Conservation (phyloP, 495 filamentous ascomycete species). For the Chlorociboria aeruginascens region DNA sequence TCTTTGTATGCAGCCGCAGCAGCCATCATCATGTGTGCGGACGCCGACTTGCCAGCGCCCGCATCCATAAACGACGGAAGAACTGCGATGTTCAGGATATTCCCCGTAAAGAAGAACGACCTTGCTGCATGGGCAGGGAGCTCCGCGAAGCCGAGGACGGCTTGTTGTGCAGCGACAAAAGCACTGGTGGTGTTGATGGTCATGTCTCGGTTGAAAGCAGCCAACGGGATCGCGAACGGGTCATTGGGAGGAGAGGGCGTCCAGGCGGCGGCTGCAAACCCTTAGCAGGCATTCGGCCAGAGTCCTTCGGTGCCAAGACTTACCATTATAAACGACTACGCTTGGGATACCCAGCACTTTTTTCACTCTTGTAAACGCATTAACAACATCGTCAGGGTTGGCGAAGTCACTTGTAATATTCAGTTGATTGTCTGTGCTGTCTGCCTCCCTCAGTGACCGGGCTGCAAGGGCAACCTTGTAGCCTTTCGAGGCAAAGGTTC, state of each 20-base stretch:
- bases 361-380: slow-evolving; percentile 26
- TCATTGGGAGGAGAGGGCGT: slow-evolving; percentile 17
- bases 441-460: slow-evolving; percentile 21
- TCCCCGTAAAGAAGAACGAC: no score
- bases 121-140: slow-evolving; percentile 23
- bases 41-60: slow-evolving; percentile 31
- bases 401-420: slow-evolving; percentile 29
- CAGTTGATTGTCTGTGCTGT: slow-evolving; percentile 23
- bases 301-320: background rate
- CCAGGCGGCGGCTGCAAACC: slow-evolving; percentile 12
- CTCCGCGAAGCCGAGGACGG: slow-evolving; percentile 24
- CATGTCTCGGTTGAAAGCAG: slow-evolving; percentile 23
- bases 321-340: slow-evolving; percentile 39
- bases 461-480: slow-evolving; percentile 31
- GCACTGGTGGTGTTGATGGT: slow-evolving; percentile 29
- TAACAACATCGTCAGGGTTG: slow-evolving; percentile 22
- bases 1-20: slow-evolving; percentile 26
- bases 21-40: slow-evolving; percentile 29
- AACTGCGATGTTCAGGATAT: slow-evolving; percentile 25
- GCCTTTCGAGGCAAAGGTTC: slow-evolving; percentile 30
- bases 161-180: slow-evolving; percentile 30
- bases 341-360: slow-evolving; percentile 24
- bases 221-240: slow-evolving; percentile 23
- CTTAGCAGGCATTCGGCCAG: slow-evolving; percentile 2
- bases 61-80: slow-evolving; percentile 21